These are phyloP conservation scores for Niebla homalea DNA, from an alignment of 495 filamentous ascomycete species.

Conservation along the genomic window DNA sequence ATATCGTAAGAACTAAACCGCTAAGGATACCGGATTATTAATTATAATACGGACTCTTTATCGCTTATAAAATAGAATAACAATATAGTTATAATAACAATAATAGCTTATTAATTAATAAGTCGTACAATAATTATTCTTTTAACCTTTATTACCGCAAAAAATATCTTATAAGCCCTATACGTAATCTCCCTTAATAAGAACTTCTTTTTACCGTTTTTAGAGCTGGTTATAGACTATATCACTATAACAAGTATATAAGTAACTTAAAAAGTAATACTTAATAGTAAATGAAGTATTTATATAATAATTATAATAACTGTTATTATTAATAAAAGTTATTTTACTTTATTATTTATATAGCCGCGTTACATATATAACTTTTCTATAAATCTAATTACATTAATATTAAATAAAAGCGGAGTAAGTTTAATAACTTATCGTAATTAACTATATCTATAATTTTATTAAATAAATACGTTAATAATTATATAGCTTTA, in stretches of 20 bases:
- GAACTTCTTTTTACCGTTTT: neutral
- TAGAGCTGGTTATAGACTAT: no score
- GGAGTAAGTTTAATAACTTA: no score
- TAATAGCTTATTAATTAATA: neutral
- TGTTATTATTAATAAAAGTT: neutral
- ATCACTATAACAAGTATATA: neutral
- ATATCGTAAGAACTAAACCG: neutral
- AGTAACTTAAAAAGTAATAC: neutral
- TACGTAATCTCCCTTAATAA: no score
- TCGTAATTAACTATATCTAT: no score
- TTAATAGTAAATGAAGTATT: neutral
- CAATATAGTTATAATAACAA: neutral
- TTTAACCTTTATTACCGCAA: neutral
- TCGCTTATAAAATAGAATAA: neutral
- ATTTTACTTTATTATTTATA: neutral
- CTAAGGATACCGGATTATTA: neutral
- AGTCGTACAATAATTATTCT: neutral
- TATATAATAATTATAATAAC: no score
- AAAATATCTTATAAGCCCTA: neutral
- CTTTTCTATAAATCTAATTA: neutral
- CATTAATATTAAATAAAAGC: no score
- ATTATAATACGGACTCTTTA: neutral
- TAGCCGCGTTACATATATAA: neutral
- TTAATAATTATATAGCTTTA: no score
- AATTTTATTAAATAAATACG: no score